Percentiles rank a stretch among this genome's conserved stretches.
These are phyloP conservation scores for Russula foetens DNA, from an alignment of 768 basidiomycete genomes.

Conservation along the genomic window DNA sequence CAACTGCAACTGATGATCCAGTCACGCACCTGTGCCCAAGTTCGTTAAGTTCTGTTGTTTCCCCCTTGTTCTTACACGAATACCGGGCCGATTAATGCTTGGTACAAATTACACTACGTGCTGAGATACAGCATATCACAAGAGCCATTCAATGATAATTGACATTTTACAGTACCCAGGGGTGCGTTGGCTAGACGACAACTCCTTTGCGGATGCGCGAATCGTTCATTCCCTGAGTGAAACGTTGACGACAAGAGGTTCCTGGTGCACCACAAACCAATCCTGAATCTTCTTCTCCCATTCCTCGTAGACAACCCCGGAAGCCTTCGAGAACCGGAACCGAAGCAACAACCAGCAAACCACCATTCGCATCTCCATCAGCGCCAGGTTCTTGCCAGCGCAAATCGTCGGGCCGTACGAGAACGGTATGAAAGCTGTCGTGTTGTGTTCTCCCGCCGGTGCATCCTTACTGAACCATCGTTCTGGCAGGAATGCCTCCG, in stretches of 20 bases:
- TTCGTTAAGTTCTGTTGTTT: too few relatives aligned
- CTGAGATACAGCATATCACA: too few relatives aligned
- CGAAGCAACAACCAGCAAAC: conserved; percentile 30
- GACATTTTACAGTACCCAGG: too few relatives aligned
- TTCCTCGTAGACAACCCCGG: not conserved
- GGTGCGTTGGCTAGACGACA: too few relatives aligned
- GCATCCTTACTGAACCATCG: conserved; percentile 5
- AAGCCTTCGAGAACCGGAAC: conserved; percentile 25
- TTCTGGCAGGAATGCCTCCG: conserved; percentile 11
- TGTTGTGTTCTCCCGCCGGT: conserved; percentile 21
- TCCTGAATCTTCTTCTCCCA: conserved; percentile 9
- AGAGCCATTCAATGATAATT: too few relatives aligned
- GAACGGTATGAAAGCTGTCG: conserved; percentile 35
- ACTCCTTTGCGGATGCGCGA: too few relatives aligned
- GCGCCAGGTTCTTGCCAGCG: conserved; percentile 36
- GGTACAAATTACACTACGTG: too few relatives aligned
- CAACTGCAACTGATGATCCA: too few relatives aligned
- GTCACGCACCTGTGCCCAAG: too few relatives aligned
- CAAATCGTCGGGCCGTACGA: conserved; percentile 37
- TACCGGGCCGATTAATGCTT: too few relatives aligned
- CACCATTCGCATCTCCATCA: conserved; percentile 34
- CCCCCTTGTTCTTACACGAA: too few relatives aligned
- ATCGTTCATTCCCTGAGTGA: conserved; percentile 5
- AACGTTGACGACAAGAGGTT: not conserved
- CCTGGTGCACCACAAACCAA: conserved; percentile 9